Evolutionary conservation across 306 rosid species (phyloP), one percentile per base, ranked within the genome.

Genomic region (Dicorynia guianensis): DNA sequence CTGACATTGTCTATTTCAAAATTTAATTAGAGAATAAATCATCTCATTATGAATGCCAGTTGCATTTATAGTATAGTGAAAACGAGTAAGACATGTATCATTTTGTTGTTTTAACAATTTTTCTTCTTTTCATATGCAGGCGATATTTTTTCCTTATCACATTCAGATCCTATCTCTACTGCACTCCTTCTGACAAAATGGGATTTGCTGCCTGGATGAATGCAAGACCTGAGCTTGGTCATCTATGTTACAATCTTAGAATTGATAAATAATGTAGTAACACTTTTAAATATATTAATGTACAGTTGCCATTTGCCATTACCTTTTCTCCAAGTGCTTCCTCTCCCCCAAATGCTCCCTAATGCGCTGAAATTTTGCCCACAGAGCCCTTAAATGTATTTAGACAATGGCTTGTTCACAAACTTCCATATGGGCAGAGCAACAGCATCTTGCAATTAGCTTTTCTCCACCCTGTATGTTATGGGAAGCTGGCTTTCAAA

Each of bases 201-300:
- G 70, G 77, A 63, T 90, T 90, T 55, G 35, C 89, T 42, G 80
- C 82, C 5, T 93, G 98, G 98, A 93, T 93, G 96, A 69, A 87
- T 42, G 96, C 84, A 8, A 85, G 98, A 85, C 98, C 98, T 25
- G 98, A 93, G 87, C 96, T 93, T 36, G 95, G 94, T 70, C 96
- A 93, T 86, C 82, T 93, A 49, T 90, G 93, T 80, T 89, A 87
- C 75, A 93, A 93, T 82, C 91, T 93, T 18, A 82, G 95, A 81
- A 84, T 90, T 17, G 95, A 90, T 82, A 90, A 89, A 80, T 93
- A 78, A 82, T 56, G 38, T 63, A 52, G 63, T 58, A 64, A 65
- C 68, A 76, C 74, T 72, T 60, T 11, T 80, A 57, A 52, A 59
- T 62, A 71, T 49, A 52, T 63, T 25, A 75, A 64, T 74, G 89